Evolutionary conservation across 768 basidiomycete species (phyloP).

Genomic region (Galerina sulciceps): DNA sequence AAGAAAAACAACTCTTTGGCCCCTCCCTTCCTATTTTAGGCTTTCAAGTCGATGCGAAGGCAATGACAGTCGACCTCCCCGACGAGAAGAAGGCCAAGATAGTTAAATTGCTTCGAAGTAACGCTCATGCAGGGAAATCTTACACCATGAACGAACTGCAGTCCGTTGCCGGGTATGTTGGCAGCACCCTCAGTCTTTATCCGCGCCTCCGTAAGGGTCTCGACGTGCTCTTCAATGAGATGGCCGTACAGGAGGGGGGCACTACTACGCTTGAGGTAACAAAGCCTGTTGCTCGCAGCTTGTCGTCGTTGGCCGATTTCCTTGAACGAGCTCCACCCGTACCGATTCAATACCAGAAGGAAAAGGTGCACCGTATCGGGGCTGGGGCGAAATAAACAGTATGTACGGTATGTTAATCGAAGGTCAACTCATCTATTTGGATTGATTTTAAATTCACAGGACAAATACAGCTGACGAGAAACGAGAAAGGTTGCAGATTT

Average conservation of each 20-base stretch:
- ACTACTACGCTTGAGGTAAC: constrained; percentile 15
- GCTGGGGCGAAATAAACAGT: constrained; percentile 11
- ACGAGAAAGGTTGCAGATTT: constrained; percentile 8
- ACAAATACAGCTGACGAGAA: too few species aligned
- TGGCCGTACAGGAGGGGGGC: constrained; percentile 8
- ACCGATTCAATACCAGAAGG: constrained; percentile 19
- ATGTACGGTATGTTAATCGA: constrained; percentile 11
- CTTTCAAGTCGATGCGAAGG: constrained; percentile 37
- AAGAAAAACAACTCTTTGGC: constrained; percentile 42
- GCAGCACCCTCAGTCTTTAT: constrained; percentile 17
- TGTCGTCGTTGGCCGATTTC: constrained; percentile 18
- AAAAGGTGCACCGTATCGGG: constrained; percentile 10
- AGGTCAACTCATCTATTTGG: constrained; percentile 7
- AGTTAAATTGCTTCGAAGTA: constrained; percentile 14
- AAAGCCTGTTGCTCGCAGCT: constrained; percentile 18
- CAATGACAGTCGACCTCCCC: constrained; percentile 27
- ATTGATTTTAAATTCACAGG: constrained; percentile 9
- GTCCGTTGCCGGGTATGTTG: constrained; percentile 14
- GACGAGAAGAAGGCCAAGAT: constrained; percentile 13
- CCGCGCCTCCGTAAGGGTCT: constrained; percentile 13
- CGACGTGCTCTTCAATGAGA: constrained; percentile 14
- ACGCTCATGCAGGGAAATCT: constrained; percentile 13
- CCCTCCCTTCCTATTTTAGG: constrained; percentile 38
- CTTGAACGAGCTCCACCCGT: constrained; percentile 17
- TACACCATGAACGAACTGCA: constrained; percentile 16